phyloP scores from a whole-genome alignment of 129 eudicot species.

The Lactuca sativa region DNA sequence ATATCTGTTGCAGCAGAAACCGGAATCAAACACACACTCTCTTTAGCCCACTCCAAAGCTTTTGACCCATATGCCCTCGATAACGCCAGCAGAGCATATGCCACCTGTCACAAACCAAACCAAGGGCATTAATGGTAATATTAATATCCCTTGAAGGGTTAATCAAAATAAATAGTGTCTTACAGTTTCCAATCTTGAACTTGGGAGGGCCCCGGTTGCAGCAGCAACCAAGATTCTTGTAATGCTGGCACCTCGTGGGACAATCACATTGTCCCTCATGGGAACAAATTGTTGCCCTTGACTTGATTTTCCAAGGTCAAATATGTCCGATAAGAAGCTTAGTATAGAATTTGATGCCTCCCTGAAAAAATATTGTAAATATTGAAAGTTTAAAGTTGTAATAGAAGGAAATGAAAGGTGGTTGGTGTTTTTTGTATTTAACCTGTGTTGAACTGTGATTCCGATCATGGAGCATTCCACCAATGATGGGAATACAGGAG shows the following conservation, averaged over 20 bases:
- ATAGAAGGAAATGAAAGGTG: background rate
- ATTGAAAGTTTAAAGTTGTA: too few species aligned
- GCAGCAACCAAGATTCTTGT: slow-evolving; percentile 85
- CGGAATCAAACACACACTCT: slow-evolving; percentile 74
- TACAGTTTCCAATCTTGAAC: slow-evolving; percentile 89
- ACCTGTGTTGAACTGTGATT: slow-evolving; percentile 98
- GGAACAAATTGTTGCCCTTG: slow-evolving; percentile 59
- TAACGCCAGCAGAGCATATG: slow-evolving; percentile 68
- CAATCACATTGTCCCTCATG: slow-evolving; percentile 66
- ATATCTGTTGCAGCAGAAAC: slow-evolving; percentile 74
- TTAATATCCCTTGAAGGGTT: background rate
- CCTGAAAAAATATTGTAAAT: slow-evolving; percentile 39
- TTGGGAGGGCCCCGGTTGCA: slow-evolving; percentile 95
- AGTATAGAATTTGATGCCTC: slow-evolving; percentile 97
- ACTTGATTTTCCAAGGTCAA: slow-evolving; percentile 77
- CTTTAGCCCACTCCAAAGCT: slow-evolving; percentile 92
- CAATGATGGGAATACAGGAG: slow-evolving; percentile 71
- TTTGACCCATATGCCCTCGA: slow-evolving; percentile 73
- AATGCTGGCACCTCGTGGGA: slow-evolving; percentile 80
- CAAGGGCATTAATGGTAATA: background rate
- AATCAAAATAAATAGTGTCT: background rate
- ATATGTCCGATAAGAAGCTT: slow-evolving; percentile 84
- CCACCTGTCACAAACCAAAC: slow-evolving; percentile 50
- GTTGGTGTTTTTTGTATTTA: background rate
- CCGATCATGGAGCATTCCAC: slow-evolving; percentile 95